Conservation (phyloP, 2,329 filamentous ascomycete genomes). For the Podosphaera aphanis region DNA sequence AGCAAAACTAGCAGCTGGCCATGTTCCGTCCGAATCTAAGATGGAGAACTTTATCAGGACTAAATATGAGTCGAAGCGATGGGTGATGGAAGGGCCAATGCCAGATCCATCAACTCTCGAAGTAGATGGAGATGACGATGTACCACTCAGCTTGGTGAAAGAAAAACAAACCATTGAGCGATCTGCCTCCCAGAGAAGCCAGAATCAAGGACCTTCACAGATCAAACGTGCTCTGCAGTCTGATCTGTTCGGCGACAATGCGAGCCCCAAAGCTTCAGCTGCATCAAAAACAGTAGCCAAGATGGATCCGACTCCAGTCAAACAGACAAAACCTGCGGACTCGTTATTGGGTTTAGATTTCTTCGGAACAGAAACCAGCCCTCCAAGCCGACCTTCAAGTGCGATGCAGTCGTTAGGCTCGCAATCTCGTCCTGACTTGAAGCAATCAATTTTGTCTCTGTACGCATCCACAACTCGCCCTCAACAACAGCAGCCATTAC, state of each 20-base stretch:
- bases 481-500: slow-evolving; percentile 25
- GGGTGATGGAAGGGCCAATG: slow-evolving; percentile 95
- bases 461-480: slow-evolving; percentile 69
- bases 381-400: slow-evolving; percentile 63
- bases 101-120: slow-evolving; percentile 81
- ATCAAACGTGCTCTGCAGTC: slow-evolving; percentile 27
- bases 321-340: slow-evolving; percentile 48
- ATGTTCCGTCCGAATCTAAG: slow-evolving; percentile 87
- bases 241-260: slow-evolving; percentile 62
- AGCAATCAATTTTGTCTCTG: slow-evolving; percentile 88
- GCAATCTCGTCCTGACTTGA: slow-evolving; percentile 72
- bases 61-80: slow-evolving; percentile 95
- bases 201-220: slow-evolving; percentile 9
- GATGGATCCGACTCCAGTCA: slow-evolving; percentile 41
- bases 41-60: slow-evolving; percentile 99
- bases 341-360: slow-evolving; percentile 86
- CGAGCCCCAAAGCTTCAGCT: slow-evolving; percentile 32
- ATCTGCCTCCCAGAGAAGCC: slow-evolving; percentile 17
- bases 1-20: slow-evolving; percentile 69
- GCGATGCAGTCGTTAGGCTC: slow-evolving; percentile 40
- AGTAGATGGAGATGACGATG: slow-evolving; percentile 66
- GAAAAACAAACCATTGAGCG: slow-evolving; percentile 41
- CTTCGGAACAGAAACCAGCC: slow-evolving; percentile 46
- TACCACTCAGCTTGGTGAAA: slow-evolving; percentile 36
- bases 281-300: slow-evolving; percentile 29